Percentiles rank a stretch among this genome's conserved stretches.
phyloP scores from a whole-genome alignment of 1,284 basidiomycete genomes.

The Phlebopus sp. region DNA sequence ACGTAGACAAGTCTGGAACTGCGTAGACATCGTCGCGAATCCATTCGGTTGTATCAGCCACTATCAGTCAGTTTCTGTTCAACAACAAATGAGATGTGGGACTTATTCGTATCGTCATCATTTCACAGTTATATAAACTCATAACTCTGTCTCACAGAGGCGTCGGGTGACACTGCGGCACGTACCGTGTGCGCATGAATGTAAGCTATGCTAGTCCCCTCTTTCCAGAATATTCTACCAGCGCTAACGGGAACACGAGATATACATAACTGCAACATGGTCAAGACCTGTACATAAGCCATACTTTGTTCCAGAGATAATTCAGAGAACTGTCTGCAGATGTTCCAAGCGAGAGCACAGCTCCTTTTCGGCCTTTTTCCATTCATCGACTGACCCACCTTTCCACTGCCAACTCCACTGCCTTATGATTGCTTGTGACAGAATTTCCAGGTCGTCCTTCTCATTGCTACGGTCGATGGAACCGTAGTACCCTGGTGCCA shows the following conservation, averaged over 20 bases:
- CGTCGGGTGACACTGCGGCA: too few relatives aligned
- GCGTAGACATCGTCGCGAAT: not conserved
- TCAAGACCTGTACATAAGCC: too few relatives aligned
- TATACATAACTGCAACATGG: too few relatives aligned
- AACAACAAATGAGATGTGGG: not conserved
- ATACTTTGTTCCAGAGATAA: too few relatives aligned
- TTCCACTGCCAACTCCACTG: slow-evolving; percentile 1
- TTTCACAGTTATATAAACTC: too few relatives aligned
- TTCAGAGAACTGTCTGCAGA: not conserved
- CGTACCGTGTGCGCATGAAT: too few relatives aligned
- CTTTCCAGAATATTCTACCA: too few relatives aligned
- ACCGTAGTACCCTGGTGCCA: slow-evolving; percentile 1
- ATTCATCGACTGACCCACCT: slow-evolving; percentile 1
- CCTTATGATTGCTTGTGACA: not conserved
- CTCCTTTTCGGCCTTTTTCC: slow-evolving; percentile 2
- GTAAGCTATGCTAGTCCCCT: too few relatives aligned
- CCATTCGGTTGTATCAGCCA: not conserved
- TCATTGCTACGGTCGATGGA: not conserved
- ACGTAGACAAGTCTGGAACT: not conserved
- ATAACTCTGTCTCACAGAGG: too few relatives aligned
- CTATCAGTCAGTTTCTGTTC: not conserved
- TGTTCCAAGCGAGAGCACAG: not conserved
- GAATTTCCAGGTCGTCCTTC: not conserved
- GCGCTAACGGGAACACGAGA: too few relatives aligned
- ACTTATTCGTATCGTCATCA: not conserved